A percentile compares a stretch with the other conserved stretches of the same genome.
phyloP scores from a whole-genome alignment of 2,329 filamentous ascomycete genomes.

The Claviceps cyperi region DNA sequence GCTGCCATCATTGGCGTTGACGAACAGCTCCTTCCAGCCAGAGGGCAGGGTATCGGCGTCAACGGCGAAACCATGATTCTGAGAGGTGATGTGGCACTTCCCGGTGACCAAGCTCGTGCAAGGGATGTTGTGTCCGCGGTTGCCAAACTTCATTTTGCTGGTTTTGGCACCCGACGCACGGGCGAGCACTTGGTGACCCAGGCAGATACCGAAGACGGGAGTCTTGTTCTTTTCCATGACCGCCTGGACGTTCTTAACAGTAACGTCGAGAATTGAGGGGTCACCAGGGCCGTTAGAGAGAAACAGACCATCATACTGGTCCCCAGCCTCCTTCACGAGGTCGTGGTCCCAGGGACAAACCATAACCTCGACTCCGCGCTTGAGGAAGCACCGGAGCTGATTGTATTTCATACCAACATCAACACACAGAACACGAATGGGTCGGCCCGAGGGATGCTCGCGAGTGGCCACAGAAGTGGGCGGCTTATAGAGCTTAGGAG shows the following conservation, averaged over 20 bases:
- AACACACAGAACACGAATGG: slow-evolving; percentile 76
- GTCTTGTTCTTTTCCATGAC: slow-evolving; percentile 67
- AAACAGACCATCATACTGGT: slow-evolving; percentile 91
- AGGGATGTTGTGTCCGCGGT: slow-evolving; percentile 96
- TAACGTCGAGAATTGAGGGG: slow-evolving; percentile 68
- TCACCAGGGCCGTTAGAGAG: slow-evolving; percentile 96
- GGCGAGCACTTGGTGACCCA: slow-evolving; percentile 90
- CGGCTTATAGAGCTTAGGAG: slow-evolving; percentile 75
- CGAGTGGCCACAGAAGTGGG: slow-evolving; percentile 55
- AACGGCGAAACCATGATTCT: slow-evolving; percentile 95
- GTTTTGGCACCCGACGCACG: slow-evolving; percentile 78
- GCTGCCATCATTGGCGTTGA: slow-evolving; percentile 95
- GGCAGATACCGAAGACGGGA: slow-evolving; percentile 90
- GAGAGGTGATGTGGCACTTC: slow-evolving; percentile 96
- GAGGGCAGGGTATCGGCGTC: slow-evolving; percentile 60
- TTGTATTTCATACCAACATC: slow-evolving; percentile 99
- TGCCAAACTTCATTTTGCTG: slow-evolving; percentile 97
- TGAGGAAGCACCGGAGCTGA: slow-evolving; percentile 84
- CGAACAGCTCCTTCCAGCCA: slow-evolving; percentile 87
- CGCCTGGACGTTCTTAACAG: slow-evolving; percentile 63
- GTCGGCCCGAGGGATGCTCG: slow-evolving; percentile 76
- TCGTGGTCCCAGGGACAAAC: slow-evolving; percentile 96
- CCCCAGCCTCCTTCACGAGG: slow-evolving; percentile 59
- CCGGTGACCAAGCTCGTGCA: slow-evolving; percentile 93
- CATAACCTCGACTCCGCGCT: slow-evolving; percentile 81